phyloP scores from a whole-genome alignment of 108 stramenopile genomes.

The Stephanodiscus minutulus region DNA sequence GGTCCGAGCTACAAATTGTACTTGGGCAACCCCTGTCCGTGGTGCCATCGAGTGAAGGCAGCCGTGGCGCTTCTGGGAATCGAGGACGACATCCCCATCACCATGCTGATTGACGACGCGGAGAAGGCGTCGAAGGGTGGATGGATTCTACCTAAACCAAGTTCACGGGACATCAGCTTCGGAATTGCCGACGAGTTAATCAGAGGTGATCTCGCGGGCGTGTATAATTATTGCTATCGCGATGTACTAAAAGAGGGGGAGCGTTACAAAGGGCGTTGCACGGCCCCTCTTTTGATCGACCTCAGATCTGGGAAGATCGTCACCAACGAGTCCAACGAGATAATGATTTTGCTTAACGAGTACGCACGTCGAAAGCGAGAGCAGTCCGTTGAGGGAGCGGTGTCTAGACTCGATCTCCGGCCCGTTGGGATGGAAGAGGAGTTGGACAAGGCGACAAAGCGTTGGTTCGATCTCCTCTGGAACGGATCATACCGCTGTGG shows the following conservation, averaged over 20 bases:
- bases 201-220: slow-evolving; percentile 48
- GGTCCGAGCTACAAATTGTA: slow-evolving; percentile 85
- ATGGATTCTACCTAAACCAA: slow-evolving; percentile 68
- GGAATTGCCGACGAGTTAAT: slow-evolving; percentile 32
- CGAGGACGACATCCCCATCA: slow-evolving; percentile 57
- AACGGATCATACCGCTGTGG: slow-evolving; percentile 90
- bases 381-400: neutral
- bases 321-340: slow-evolving; percentile 87
- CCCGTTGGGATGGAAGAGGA: slow-evolving; percentile 62
- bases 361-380: slow-evolving; percentile 44
- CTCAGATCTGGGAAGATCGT: slow-evolving; percentile 71
- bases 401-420: slow-evolving; percentile 61
- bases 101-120: slow-evolving; percentile 74
- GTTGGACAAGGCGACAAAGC: slow-evolving; percentile 70
- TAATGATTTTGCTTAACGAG: slow-evolving; percentile 81
- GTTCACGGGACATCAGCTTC: slow-evolving; percentile 1
- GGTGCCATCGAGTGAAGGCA: slow-evolving; percentile 63
- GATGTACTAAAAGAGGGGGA: slow-evolving; percentile 42
- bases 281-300: slow-evolving; percentile 90
- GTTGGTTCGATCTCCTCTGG: slow-evolving; percentile 84
- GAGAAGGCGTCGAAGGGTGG: slow-evolving; percentile 84
- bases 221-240: slow-evolving; percentile 56
- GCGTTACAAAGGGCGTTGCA: slow-evolving; percentile 76
- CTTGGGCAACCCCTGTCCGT: slow-evolving; percentile 92
- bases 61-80: slow-evolving; percentile 57